phyloP scores from a whole-genome alignment of 345 rosid species.

The Aquilaria sinensis region DNA sequence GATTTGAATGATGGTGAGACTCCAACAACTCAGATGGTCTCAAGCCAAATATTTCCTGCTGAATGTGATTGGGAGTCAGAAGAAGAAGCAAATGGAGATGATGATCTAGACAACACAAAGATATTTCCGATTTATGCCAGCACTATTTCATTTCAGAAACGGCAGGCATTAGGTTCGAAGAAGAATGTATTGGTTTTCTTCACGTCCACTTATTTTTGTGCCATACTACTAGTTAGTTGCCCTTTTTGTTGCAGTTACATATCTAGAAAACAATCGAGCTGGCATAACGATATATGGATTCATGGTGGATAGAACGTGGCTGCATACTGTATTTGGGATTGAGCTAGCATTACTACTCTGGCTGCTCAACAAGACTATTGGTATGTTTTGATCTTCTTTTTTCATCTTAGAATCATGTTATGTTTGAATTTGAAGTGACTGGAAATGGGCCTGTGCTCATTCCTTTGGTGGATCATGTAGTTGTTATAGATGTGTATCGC shows the following conservation, averaged over 20 bases:
- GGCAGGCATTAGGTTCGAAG: constrained; percentile 76
- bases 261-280: constrained; percentile 75
- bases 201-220: not conserved
- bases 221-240: not conserved
- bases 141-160: constrained; percentile 77
- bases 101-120: constrained; percentile 51
- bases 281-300: constrained; percentile 88
- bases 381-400: constrained; percentile 22
- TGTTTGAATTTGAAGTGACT: not conserved
- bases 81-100: constrained; percentile 71
- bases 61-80: constrained; percentile 38
- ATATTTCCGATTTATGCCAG: constrained; percentile 53
- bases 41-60: constrained; percentile 24
- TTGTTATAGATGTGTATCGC: not conserved
- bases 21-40: constrained; percentile 29
- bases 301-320: constrained; percentile 77
- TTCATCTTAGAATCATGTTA: not conserved
- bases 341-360: constrained; percentile 80
- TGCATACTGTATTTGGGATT: constrained; percentile 74
- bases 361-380: constrained; percentile 86
- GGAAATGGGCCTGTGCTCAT: not conserved
- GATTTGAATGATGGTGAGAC: constrained; percentile 67
- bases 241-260: constrained; percentile 50
- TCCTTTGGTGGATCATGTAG: not conserved
- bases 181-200: not conserved